These are phyloP conservation scores for Lactarius sp. DNA, from an alignment of 768 basidiomycete species.

Conservation along the genomic window DNA sequence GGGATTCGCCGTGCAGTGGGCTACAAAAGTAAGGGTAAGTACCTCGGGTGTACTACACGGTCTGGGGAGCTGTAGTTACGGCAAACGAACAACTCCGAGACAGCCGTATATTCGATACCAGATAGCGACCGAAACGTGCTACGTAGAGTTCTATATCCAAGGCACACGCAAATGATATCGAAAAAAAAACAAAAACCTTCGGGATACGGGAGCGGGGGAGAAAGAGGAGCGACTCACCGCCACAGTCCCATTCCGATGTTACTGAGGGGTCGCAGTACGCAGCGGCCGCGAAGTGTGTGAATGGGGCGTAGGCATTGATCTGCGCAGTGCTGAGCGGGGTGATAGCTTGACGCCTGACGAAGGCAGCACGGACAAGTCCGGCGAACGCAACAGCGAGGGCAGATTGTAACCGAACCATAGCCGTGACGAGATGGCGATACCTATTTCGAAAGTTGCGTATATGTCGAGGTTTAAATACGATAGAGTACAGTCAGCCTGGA, in stretches of 20 bases:
- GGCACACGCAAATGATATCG: too few relatives aligned
- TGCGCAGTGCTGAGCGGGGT: conserved; percentile 27
- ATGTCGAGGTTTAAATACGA: not conserved
- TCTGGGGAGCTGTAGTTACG: too few relatives aligned
- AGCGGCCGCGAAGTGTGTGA: conserved; percentile 32
- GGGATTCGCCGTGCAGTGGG: conserved; percentile 45
- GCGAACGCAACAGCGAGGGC: not conserved
- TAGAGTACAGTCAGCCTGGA: not conserved
- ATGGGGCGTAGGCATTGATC: conserved; percentile 32
- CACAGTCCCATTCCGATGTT: conserved; percentile 32
- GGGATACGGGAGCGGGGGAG: not conserved
- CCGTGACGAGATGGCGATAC: not conserved
- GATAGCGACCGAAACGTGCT: too few relatives aligned
- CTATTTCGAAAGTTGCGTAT: not conserved
- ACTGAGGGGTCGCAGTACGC: conserved; percentile 32
- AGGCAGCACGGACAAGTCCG: not conserved
- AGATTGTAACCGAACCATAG: not conserved
- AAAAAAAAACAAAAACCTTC: too few relatives aligned
- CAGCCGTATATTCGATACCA: too few relatives aligned
- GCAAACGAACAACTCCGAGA: too few relatives aligned
- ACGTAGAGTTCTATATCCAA: too few relatives aligned
- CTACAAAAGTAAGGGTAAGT: conserved; percentile 26
- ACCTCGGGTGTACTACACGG: not conserved
- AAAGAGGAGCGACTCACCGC: conserved; percentile 23
- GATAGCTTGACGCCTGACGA: conserved; percentile 21